phyloP scores from a whole-genome alignment of 2,329 filamentous ascomycete species.

The Ceratocystis harringtonii region DNA sequence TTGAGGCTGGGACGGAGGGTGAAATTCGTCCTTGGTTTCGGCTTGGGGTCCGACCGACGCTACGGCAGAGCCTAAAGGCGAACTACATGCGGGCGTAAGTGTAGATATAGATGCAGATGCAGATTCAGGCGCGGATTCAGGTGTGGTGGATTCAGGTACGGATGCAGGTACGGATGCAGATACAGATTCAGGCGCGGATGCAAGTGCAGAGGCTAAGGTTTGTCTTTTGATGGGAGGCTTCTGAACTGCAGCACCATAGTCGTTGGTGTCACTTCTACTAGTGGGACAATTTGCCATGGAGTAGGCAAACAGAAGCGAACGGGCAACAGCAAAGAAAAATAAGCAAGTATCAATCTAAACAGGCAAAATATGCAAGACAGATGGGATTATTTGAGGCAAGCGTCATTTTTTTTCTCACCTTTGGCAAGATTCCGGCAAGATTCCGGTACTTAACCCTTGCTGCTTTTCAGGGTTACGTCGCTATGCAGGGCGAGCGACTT shows the following conservation, averaged over 20 bases:
- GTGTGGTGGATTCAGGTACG: not conserved
- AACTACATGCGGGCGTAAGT: too few relatives aligned
- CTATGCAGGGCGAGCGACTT: not conserved
- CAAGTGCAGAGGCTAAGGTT: not conserved
- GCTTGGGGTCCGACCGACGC: not conserved
- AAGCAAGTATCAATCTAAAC: not conserved
- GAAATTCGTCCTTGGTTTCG: not conserved
- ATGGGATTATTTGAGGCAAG: not conserved
- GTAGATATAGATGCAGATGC: not conserved
- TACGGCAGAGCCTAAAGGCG: not conserved
- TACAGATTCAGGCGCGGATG: not conserved
- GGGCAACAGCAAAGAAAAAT: not conserved
- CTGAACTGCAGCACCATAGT: too few relatives aligned
- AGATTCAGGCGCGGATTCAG: not conserved
- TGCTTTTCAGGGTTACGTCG: not conserved
- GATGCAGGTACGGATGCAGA: not conserved
- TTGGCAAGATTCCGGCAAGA: not conserved
- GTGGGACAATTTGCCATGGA: conserved; percentile 5
- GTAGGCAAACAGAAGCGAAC: not conserved
- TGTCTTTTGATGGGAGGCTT: not conserved
- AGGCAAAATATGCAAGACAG: conserved; percentile 2
- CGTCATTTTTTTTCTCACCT: not conserved
- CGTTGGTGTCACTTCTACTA: not conserved
- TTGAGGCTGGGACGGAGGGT: not conserved
- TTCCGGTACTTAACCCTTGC: conserved; percentile 1